Base-by-base conservation (phyloP, 139 green algal species). In the Mesotaenium endlicherianum region DNA sequence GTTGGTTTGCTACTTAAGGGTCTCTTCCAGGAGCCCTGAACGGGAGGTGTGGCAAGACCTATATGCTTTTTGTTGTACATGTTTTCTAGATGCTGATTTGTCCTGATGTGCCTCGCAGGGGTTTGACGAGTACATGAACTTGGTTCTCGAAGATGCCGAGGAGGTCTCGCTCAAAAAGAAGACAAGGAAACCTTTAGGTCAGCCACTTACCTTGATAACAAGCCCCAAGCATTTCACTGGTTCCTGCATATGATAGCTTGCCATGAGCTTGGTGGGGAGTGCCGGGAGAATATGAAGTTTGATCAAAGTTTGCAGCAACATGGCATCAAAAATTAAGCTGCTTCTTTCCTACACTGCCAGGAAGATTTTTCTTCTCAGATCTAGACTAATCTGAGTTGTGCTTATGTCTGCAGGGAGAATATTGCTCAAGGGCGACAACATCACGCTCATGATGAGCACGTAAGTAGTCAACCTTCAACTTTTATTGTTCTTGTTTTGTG, bases 121-220 rank as follows among this genome's bases (percentile, higher is more conserved):
- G 0, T 98, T 99, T 79, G 97, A 99, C 86, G 96, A 99, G 89
- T 99, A 99, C 92, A 99, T 99, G 97, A 99, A 99, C 85, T 87
- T 99, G 39, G 96, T 99, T 72, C 88, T 99, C 58, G 96, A 99
- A 55, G 97, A 98, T 53, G 95, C 95, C 8, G 95, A 98, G 80
- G 97, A 99, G 91, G 91, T 99, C 3, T 98, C 92, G 2, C 59
- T 95, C 36, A 98, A 98, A 91, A 93, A 93, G 41, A 94, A 97
- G 82, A 97, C 91, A 4, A 86, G 93, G 34, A 98, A 97, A 82
- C 26, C 93, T 8, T 77, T 99, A n/a, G 95, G 94, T 87, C 47
- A 70, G 83, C 34, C n/a, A n/a, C n/a, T 74, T 8, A 26, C 8
- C 64, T 14, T 8, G 38, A 14, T 14, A 8, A 74, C 34, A 20